Conservation (phyloP, 106 monocot genomes). For the Posidonia australis region DNA sequence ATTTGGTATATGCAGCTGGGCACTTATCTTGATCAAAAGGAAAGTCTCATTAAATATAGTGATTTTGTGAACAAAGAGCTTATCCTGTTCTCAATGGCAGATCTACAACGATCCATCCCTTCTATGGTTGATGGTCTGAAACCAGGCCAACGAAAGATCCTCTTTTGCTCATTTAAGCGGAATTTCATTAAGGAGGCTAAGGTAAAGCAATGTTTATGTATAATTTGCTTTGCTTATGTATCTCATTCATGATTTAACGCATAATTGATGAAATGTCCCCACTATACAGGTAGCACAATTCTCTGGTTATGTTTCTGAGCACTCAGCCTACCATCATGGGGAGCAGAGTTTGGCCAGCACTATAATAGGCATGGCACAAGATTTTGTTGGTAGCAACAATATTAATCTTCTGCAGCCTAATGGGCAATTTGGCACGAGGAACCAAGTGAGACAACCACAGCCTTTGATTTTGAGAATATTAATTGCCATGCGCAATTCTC, state of each 20-base stretch:
- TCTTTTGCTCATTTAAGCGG: conserved; percentile 83
- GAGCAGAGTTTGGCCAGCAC: conserved; percentile 77
- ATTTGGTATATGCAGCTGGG: conserved; percentile 50
- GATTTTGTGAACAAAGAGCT: conserved; percentile 97
- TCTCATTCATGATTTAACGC: neutral
- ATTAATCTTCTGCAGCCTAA: conserved; percentile 70
- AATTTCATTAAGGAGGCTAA: conserved; percentile 81
- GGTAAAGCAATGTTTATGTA: conserved; percentile 20
- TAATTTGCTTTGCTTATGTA: neutral
- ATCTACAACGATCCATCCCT: conserved; percentile 88
- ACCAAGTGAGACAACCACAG: conserved; percentile 39
- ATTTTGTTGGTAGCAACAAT: conserved; percentile 90
- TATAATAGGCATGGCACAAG: conserved; percentile 88
- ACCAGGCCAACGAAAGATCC: conserved; percentile 92
- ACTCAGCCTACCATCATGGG: conserved; percentile 97
- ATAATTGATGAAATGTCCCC: neutral
- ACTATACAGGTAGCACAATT: conserved; percentile 50
- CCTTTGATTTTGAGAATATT: neutral
- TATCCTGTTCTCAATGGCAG: conserved; percentile 80
- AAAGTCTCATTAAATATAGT: conserved; percentile 70
- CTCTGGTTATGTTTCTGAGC: conserved; percentile 90
- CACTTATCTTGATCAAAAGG: conserved; percentile 69
- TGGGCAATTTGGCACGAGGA: conserved; percentile 90
- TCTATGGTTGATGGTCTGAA: conserved; percentile 96
- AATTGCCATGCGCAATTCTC: neutral